phyloP scores from a whole-genome alignment of 2,329 filamentous ascomycete species.

The Colletotrichum ledebouriae region DNA sequence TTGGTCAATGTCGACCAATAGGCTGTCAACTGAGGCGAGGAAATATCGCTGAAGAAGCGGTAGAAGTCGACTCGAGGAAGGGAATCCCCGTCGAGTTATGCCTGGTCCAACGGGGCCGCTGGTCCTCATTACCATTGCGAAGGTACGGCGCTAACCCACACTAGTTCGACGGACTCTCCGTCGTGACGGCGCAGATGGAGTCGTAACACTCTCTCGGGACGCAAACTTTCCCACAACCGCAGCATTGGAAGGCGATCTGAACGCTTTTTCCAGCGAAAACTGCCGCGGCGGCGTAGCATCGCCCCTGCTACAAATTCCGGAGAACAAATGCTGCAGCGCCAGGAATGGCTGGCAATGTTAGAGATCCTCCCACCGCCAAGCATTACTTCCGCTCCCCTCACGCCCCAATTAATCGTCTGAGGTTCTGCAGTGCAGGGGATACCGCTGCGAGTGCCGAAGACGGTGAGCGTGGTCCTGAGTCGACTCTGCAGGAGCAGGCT shows the following conservation, averaged over 20 bases:
- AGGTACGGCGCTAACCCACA: constrained; percentile 24
- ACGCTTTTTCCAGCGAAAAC: constrained; percentile 14
- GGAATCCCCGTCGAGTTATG: constrained; percentile 21
- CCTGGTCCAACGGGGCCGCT: not conserved
- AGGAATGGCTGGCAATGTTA: constrained; percentile 13
- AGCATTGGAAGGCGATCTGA: constrained; percentile 22
- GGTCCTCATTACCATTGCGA: constrained; percentile 25
- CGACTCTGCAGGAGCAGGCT: constrained; percentile 30
- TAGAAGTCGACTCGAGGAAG: constrained; percentile 6
- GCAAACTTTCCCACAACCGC: constrained; percentile 27
- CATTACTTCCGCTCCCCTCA: not conserved
- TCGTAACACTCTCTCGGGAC: constrained; percentile 11
- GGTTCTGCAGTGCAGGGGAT: constrained; percentile 24
- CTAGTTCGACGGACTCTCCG: constrained; percentile 31
- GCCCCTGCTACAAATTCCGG: constrained; percentile 19
- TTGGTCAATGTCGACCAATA: not conserved
- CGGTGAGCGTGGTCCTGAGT: constrained; percentile 13
- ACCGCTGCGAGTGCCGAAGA: constrained; percentile 23
- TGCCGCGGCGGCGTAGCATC: constrained; percentile 21
- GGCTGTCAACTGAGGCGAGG: constrained; percentile 3
- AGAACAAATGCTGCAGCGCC: constrained; percentile 6
- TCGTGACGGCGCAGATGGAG: constrained; percentile 20
- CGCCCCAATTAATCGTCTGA: constrained; percentile 36
- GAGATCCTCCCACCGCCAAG: constrained; percentile 14
- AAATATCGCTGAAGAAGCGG: constrained; percentile 20